These are phyloP conservation scores for Senna tora DNA, from an alignment of 306 rosid species.

Conservation along the genomic window DNA sequence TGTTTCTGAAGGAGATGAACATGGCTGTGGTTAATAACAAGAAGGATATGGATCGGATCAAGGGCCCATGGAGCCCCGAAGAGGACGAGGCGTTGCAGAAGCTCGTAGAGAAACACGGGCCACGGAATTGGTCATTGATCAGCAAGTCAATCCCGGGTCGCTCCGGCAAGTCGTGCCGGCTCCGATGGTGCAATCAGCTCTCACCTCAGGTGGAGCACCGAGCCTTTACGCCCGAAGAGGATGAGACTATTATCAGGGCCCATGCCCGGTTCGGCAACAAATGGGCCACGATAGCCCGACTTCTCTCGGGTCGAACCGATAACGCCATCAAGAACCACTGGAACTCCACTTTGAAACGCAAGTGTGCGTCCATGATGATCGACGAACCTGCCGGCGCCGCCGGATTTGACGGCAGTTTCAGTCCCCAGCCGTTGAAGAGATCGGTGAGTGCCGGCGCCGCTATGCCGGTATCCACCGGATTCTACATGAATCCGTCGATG, in stretches of 20 bases:
- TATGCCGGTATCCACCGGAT: slow-evolving; percentile 47
- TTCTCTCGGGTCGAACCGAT: slow-evolving; percentile 85
- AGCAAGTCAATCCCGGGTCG: slow-evolving; percentile 87
- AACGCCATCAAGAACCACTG: slow-evolving; percentile 98
- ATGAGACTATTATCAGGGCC: slow-evolving; percentile 75
- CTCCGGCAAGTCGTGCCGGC: slow-evolving; percentile 94
- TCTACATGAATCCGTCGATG: slow-evolving; percentile 35
- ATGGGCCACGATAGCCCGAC: slow-evolving; percentile 96
- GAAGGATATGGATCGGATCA: slow-evolving; percentile 86
- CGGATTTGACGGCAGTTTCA: slow-evolving; percentile 20
- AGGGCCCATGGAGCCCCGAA: slow-evolving; percentile 98
- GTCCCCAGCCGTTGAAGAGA: slow-evolving; percentile 62
- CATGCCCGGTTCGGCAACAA: slow-evolving; percentile 92
- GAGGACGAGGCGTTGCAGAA: slow-evolving; percentile 74
- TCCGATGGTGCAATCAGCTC: slow-evolving; percentile 95
- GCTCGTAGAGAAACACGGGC: slow-evolving; percentile 77
- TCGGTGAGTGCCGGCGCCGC: slow-evolving; percentile 75
- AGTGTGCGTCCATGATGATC: slow-evolving; percentile 51
- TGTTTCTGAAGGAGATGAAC: background rate
- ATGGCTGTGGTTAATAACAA: slow-evolving; percentile 46
- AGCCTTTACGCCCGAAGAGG: slow-evolving; percentile 81
- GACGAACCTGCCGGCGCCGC: slow-evolving; percentile 9
- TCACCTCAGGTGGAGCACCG: slow-evolving; percentile 95
- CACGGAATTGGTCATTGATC: slow-evolving; percentile 87
- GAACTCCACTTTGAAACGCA: slow-evolving; percentile 92